Evolutionary conservation across 2,329 filamentous ascomycete species (phyloP).

Genomic region (Tolypocladium nubicola): DNA sequence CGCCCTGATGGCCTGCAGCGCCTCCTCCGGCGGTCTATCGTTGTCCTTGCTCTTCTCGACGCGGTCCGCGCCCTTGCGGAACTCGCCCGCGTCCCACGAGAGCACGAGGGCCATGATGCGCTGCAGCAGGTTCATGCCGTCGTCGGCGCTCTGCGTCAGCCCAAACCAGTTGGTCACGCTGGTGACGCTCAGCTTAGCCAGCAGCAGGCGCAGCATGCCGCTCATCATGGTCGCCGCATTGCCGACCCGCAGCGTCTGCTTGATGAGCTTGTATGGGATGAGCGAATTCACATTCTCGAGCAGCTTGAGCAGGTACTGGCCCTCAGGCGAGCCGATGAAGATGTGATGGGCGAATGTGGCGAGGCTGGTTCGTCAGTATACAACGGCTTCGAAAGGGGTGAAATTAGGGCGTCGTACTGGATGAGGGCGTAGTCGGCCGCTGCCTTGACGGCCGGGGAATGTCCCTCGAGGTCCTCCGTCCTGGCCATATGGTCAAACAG

Average conservation of each 20-base stretch:
- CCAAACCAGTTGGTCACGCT: constrained; percentile 73
- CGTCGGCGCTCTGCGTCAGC: constrained; percentile 57
- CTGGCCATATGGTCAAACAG: constrained; percentile 50
- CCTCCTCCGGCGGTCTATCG: constrained; percentile 40
- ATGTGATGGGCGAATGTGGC: constrained; percentile 66
- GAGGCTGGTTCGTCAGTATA: constrained; percentile 35
- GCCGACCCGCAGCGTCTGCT: constrained; percentile 63
- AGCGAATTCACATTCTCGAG: constrained; percentile 60
- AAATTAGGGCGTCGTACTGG: constrained; percentile 41
- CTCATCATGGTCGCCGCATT: constrained; percentile 78
- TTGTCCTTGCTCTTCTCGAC: constrained; percentile 52
- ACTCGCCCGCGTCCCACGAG: constrained; percentile 61
- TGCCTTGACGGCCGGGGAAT: constrained; percentile 50
- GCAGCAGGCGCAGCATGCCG: constrained; percentile 59
- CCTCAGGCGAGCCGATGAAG: constrained; percentile 63
- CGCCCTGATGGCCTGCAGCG: constrained; percentile 48
- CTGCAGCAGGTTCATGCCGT: constrained; percentile 74
- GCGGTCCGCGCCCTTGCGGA: constrained; percentile 52
- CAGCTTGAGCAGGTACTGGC: constrained; percentile 61
- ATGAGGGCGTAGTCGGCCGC: constrained; percentile 57
- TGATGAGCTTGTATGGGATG: constrained; percentile 60
- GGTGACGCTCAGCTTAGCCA: constrained; percentile 68
- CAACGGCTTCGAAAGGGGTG: background rate
- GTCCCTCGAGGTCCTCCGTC: constrained; percentile 52
- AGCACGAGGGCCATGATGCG: constrained; percentile 64